Evolutionary conservation across 1,284 basidiomycete species (phyloP).

Genomic region (Tilletia indica): DNA sequence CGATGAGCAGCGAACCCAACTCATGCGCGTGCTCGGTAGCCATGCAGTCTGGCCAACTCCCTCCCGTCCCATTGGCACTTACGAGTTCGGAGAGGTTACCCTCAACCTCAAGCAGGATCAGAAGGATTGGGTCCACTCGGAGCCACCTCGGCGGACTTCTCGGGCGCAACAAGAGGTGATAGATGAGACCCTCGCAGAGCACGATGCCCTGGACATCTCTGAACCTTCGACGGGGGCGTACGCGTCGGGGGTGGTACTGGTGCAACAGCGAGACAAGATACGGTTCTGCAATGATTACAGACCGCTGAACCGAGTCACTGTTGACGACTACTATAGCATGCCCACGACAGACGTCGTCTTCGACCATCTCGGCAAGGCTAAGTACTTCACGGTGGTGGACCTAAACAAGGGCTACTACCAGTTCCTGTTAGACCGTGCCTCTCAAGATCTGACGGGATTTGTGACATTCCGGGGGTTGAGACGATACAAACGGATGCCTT

Average conservation of each 20-base stretch:
- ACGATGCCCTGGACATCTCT: constrained; percentile 54
- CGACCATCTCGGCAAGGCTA: constrained; percentile 53
- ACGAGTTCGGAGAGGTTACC: background rate
- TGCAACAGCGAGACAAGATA: constrained; percentile 52
- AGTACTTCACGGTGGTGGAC: constrained; percentile 57
- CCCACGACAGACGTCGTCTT: constrained; percentile 58
- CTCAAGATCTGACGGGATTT: constrained; percentile 58
- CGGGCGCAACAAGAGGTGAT: constrained; percentile 55
- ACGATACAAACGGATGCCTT: constrained; percentile 60
- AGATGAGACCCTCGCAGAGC: constrained; percentile 52
- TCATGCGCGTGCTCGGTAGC: background rate
- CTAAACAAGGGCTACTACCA: constrained; percentile 59
- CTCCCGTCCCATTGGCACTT: background rate
- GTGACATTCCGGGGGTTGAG: constrained; percentile 57
- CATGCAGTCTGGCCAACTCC: background rate
- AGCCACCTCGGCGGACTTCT: constrained; percentile 49
- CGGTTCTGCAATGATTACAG: constrained; percentile 56
- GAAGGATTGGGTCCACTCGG: constrained; percentile 18
- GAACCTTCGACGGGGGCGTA: constrained; percentile 56
- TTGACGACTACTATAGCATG: constrained; percentile 59
- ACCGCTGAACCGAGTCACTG: constrained; percentile 54
- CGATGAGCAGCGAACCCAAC: background rate
- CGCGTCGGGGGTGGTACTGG: constrained; percentile 55
- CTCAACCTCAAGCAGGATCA: background rate
- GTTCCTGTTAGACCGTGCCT: constrained; percentile 50